Evolutionary conservation across 1,284 basidiomycete species (phyloP), one percentile per base, ranked within the genome.

Genomic region (Trichosporon asahii): DNA sequence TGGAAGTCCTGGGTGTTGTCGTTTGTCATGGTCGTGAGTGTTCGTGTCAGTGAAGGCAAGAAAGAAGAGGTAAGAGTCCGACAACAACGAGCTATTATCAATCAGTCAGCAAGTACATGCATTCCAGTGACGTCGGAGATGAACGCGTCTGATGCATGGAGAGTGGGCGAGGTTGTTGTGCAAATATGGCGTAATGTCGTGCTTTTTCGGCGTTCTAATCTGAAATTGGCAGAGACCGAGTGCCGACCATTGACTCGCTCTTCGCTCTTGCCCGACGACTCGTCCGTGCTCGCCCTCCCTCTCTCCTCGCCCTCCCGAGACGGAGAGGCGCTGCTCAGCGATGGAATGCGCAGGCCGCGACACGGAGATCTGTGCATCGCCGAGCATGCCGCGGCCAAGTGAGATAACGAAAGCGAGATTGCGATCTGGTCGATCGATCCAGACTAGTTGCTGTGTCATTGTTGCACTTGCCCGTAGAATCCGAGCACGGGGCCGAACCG

Each of bases 1-100:
- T 68, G 33, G 69, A 73, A 73, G 53, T 65, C 67, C 21, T 37
- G 40, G n/a, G 68, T n/a, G 21, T 44, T n/a, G 64, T 68, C 67
- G 44, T 46, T 21, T 21, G 49, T 65, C 49, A 31, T 60, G 23
- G 55, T 18, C 27, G 29, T 31, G 57, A 31, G 29, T n/a, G 29
- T 4, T 5, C 15, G 29, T 9, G 57, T 31, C 15, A n/a, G 57
- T 9, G 57, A 15, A 33, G 6, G 57, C 18, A n/a, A 3, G 57
- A n/a, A 18, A 31, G 55, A 18, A 27, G 49, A 25, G 49, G 25
- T 53, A 25, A 53, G 31, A 25, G 49, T 9, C 6, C 8, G 25
- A 3, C 35, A 12, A 4, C 25, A 55, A 33, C 31, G 11, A 33
- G 49, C 23, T 29, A 23, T 60, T 60, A 60, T 60, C 55, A 31